Evolutionary conservation across 106 monocot species (phyloP).

Genomic region (Dendrobium catenatum): DNA sequence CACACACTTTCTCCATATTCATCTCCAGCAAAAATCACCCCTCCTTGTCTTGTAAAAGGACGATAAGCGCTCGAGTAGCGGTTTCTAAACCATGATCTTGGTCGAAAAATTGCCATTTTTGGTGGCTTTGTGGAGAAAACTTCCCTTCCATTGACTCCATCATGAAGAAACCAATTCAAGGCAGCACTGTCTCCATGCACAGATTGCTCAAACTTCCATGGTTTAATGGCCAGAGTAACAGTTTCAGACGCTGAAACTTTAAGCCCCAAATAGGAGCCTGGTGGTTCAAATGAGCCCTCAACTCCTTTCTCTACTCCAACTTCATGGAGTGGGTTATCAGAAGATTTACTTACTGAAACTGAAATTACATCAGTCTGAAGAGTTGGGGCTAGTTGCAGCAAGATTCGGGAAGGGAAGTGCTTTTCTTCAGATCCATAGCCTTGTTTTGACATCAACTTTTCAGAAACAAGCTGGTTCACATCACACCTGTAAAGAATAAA

Average conservation of each 20-base stretch:
- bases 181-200: background rate
- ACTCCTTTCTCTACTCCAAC: conserved; percentile 26
- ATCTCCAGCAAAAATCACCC: background rate
- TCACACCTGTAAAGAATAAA: conserved; percentile 26
- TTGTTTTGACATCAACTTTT: conserved; percentile 24
- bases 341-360: conserved; percentile 39
- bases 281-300: conserved; percentile 34
- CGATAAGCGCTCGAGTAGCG: background rate
- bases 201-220: background rate
- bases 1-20: background rate
- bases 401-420: conserved; percentile 42
- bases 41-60: background rate
- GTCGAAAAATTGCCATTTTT: background rate
- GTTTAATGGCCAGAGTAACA: background rate
- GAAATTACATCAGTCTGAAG: conserved; percentile 27
- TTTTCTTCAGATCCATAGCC: conserved; percentile 41
- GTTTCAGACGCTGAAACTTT: background rate
- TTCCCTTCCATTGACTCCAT: background rate
- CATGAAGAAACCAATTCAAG: background rate
- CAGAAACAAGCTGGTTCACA: conserved; percentile 23
- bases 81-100: background rate
- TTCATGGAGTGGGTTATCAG: conserved; percentile 32
- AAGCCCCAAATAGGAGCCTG: conserved; percentile 6
- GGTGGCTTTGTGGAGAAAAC: background rate
- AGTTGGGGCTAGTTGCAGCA: conserved; percentile 31